Base-by-base conservation (phyloP, 441 rosid species). In the Adansonia grandidieri region DNA sequence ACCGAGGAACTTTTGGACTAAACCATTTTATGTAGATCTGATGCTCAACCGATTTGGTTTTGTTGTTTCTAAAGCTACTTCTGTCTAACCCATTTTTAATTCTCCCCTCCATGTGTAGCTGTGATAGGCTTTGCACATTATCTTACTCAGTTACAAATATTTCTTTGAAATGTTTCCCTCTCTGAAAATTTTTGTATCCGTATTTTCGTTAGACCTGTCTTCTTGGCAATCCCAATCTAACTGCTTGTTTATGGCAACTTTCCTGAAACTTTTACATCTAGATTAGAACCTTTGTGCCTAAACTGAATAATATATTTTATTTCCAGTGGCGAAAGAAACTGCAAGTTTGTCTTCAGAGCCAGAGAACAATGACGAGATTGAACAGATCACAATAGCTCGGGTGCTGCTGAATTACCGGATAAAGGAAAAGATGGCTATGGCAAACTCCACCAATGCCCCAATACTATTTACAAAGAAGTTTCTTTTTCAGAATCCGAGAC, bases 291-390 rank as follows among this genome's bases (percentile, higher is more conserved):
- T 14, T 45, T 80, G 28, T 70, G 64, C 73, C 65, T 19, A 22
- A 75, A 53, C 5, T 82, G 60, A 61, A 32, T 65, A 20, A 28
- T 19, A 13, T 74, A 13, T 73, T 47, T 24, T 84, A 45, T 83
- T 82, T 75, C 58, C 91, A 96, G 99, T 96, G 97, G 99, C 95
- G 2, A 96, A 96, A 89, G 98, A 91, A 91, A 84, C 94, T 62
- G 87, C 95, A 51, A 93, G 89, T 77, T 84, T 96, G 71, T 81
- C 93, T 72, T 87, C 92, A 22, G 97, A 91, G 85, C 85, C 92
- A 57, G 97, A 92, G 76, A 87, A 83, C 86, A 92, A 70, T 74
- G 99, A 96, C 60, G 99, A 94, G 84, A 91, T 92, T 65, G 99
- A 96, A 80, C 99, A 96, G 86, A 92, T 91, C 63, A 93, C 92